Evolutionary conservation across 495 filamentous ascomycete species (phyloP).

Genomic region (Penicillium longicatenatum): DNA sequence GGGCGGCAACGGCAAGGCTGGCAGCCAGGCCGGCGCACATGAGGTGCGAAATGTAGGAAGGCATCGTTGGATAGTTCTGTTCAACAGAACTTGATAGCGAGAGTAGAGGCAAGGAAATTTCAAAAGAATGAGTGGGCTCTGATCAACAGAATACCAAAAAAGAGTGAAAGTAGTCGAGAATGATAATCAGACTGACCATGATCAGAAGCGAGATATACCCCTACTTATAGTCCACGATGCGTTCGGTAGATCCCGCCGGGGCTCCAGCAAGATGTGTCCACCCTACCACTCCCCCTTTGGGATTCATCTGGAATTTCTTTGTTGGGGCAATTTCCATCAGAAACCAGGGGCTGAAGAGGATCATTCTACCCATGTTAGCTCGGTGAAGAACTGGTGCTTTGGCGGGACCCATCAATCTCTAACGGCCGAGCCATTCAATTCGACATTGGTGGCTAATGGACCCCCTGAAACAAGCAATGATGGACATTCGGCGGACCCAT

Average conservation of each 20-base stretch:
- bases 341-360: background rate
- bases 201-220: background rate
- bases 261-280: background rate
- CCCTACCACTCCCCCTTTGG: background rate
- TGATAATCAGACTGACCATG: background rate
- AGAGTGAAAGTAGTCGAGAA: background rate
- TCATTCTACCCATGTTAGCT: background rate
- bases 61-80: background rate
- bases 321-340: background rate
- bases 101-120: background rate
- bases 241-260: background rate
- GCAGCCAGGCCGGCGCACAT: conserved; percentile 16
- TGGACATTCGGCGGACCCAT: background rate
- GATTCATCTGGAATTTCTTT: background rate
- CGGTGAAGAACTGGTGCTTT: background rate
- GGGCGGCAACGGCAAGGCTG: conserved; percentile 24
- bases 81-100: background rate
- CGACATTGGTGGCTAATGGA: background rate
- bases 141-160: background rate
- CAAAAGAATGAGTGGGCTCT: conserved; percentile 1
- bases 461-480: background rate
- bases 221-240: background rate
- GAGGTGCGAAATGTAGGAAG: background rate
- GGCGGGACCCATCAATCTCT: background rate
- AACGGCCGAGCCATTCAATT: background rate